phyloP scores from a whole-genome alignment of 257 asterid species.

The Cordia subcordata region DNA sequence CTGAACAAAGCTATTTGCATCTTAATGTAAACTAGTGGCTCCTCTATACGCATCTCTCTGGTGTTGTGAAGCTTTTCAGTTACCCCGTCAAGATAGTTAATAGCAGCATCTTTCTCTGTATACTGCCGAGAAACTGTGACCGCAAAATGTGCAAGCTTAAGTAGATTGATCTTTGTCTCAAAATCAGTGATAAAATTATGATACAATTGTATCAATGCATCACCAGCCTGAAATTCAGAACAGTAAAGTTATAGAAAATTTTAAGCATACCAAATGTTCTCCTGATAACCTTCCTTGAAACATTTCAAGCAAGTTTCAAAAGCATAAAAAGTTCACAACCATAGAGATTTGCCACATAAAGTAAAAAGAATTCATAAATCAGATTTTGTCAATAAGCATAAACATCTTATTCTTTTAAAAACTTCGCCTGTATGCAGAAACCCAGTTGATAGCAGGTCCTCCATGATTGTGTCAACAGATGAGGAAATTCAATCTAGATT shows the following conservation, averaged over 20 bases:
- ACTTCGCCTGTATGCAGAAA: too few relatives aligned
- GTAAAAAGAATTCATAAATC: too few relatives aligned
- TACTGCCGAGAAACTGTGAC: conserved; percentile 83
- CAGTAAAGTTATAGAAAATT: not conserved
- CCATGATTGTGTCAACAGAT: too few relatives aligned
- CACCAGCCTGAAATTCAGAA: conserved; percentile 66
- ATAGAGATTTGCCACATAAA: too few relatives aligned
- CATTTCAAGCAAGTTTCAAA: too few relatives aligned
- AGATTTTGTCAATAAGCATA: too few relatives aligned
- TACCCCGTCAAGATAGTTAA: conserved; percentile 81
- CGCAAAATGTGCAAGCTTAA: conserved; percentile 94
- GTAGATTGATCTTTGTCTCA: conserved; percentile 94
- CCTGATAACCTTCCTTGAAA: too few relatives aligned
- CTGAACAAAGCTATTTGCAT: conserved; percentile 76
- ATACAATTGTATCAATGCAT: conserved; percentile 86
- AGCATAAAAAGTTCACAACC: too few relatives aligned
- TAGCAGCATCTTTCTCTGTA: conserved; percentile 77
- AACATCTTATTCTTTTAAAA: too few relatives aligned
- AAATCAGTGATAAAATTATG: conserved; percentile 85
- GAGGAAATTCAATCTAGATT: too few relatives aligned
- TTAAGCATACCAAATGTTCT: too few relatives aligned
- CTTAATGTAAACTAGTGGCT: conserved; percentile 77
- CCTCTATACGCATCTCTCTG: conserved; percentile 75
- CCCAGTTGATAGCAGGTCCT: too few relatives aligned
- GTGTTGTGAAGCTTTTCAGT: conserved; percentile 79